These are phyloP conservation scores for Apiospora koreana DNA, from an alignment of 2,329 filamentous ascomycete species.

Conservation along the genomic window DNA sequence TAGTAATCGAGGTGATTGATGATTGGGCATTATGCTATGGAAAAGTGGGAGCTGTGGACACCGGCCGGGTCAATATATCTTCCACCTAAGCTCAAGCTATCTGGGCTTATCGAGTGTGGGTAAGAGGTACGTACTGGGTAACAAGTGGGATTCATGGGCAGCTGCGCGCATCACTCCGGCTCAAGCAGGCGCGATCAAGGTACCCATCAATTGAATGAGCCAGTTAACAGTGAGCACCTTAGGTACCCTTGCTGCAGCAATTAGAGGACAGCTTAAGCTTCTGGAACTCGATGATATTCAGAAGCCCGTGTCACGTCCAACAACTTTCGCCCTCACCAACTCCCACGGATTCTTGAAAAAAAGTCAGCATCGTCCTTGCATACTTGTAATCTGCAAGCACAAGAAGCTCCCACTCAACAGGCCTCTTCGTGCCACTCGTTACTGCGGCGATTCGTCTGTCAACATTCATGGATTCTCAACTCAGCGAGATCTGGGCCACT, in stretches of 20 bases:
- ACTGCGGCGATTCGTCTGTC: neutral
- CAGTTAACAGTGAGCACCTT: neutral
- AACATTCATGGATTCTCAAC: conserved; percentile 71
- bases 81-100: neutral
- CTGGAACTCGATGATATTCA: neutral
- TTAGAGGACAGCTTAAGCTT: conserved; percentile 13
- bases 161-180: neutral
- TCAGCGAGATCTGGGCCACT: conserved; percentile 92
- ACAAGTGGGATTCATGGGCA: neutral
- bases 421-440: neutral
- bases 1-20: neutral
- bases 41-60: neutral
- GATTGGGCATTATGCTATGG: too few relatives aligned
- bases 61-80: neutral
- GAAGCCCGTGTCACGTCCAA: neutral
- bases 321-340: neutral
- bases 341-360: neutral
- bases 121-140: neutral
- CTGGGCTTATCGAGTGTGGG: neutral
- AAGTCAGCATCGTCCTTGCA: neutral
- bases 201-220: neutral
- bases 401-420: neutral
- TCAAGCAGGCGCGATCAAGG: neutral
- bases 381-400: neutral
- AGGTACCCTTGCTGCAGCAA: neutral